Evolutionary conservation across 179 eudicot genomes (phyloP), one percentile per base, ranked within the genome.

Genomic region (Amaranthus tricolor): DNA sequence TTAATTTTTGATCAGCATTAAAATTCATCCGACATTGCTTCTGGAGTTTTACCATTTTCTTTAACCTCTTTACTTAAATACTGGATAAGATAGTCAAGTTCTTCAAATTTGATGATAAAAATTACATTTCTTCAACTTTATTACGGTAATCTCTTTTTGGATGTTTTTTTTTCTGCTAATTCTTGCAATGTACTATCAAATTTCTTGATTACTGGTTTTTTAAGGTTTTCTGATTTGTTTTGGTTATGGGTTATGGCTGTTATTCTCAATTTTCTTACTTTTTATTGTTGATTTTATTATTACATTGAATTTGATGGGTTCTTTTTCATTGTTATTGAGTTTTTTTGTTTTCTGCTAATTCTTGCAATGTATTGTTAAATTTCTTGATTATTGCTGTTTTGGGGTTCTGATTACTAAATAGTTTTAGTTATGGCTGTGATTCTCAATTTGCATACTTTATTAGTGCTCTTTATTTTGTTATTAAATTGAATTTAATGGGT

Each of bases 341-440:
- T 74, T 70, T 63, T 48, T 40, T 47, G 19, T 11, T 15, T 56
- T 71, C 54, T 47, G 17, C 0, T 40, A 16, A 44, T 74, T 78
- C 76, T 5, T 59, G 43, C 56, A 65, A 50, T 49, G 52, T 75
- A 69, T 80, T 65, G 64, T 49, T 65, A 52, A 58, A 71, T 44
- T 74, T 54, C 67, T 59, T 74, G 43, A 53, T 31, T 45, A 61
- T 60, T 73, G 6, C 45, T 45, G 5, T 49, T 52, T 9, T 65
- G 43, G 64, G 53, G 52, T 50, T 4, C 60, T 17, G 21, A 51
- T n/a, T n/a, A n/a, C n/a, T n/a, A n/a, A n/a, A 5, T 71, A 5
- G 5, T 5, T 5, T 49, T 14, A 3, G 11, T 48, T n/a, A 64
- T 71, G 48, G 72, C 10, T 51, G 56, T 17, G 47, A 21, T 57